Evolutionary conservation across 345 rosid genomes (phyloP).

Genomic region (Citrus maxima): DNA sequence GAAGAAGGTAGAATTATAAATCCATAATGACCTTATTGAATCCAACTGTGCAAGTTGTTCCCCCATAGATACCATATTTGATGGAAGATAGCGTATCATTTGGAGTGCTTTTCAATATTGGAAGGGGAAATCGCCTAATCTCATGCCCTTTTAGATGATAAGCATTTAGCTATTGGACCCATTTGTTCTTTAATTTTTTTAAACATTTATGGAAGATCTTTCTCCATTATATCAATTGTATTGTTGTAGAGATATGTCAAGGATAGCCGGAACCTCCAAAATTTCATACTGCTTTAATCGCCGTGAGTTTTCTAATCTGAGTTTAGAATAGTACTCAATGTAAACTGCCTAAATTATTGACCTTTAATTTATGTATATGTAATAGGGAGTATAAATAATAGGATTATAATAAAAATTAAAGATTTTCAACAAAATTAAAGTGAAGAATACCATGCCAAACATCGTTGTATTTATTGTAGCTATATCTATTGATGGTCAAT

Average conservation of each 20-base stretch:
- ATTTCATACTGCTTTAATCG: too few relatives aligned
- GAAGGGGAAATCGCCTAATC: background rate
- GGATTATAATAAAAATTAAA: background rate
- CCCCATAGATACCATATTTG: background rate
- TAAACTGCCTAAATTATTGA: too few relatives aligned
- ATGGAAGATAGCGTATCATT: background rate
- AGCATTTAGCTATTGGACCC: conserved; percentile 16
- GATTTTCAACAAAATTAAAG: too few relatives aligned
- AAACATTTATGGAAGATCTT: background rate
- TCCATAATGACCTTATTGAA: conserved; percentile 12
- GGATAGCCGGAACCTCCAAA: too few relatives aligned
- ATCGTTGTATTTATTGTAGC: too few relatives aligned
- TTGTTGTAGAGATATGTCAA: too few relatives aligned
- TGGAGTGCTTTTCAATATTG: background rate
- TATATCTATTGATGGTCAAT: background rate
- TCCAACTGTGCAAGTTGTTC: background rate
- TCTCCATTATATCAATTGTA: background rate
- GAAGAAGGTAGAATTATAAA: conserved; percentile 10
- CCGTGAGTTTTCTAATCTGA: too few relatives aligned
- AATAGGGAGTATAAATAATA: too few relatives aligned
- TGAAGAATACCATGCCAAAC: too few relatives aligned
- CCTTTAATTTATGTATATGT: too few relatives aligned
- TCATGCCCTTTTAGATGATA: background rate
- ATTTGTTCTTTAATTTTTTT: background rate
- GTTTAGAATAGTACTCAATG: too few relatives aligned